These are phyloP conservation scores for Solanum tarijense DNA, from an alignment of 257 asterid species.

Conservation along the genomic window DNA sequence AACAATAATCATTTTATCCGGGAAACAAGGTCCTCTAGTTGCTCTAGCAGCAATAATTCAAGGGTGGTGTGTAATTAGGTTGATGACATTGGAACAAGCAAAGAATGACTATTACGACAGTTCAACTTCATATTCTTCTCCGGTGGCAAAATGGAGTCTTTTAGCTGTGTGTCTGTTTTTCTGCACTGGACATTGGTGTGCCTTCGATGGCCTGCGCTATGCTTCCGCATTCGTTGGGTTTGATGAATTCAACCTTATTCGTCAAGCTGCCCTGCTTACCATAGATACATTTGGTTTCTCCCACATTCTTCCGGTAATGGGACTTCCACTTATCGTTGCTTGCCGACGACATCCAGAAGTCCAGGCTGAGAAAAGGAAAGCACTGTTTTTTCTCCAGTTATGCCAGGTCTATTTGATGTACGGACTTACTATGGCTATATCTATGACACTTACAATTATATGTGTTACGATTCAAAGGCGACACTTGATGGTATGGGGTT, in stretches of 20 bases:
- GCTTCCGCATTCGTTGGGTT: constrained; percentile 95
- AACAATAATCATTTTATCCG: constrained; percentile 63
- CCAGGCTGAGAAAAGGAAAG: constrained; percentile 24
- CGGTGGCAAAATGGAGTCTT: constrained; percentile 81
- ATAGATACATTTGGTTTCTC: constrained; percentile 89
- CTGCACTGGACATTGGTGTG: constrained; percentile 97
- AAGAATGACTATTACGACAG: constrained; percentile 14
- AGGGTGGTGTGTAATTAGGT: constrained; percentile 80
- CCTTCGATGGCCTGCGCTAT: constrained; percentile 94
- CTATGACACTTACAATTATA: constrained; percentile 62
- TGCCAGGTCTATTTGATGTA: constrained; percentile 81
- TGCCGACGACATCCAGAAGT: constrained; percentile 7
- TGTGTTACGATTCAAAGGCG: constrained; percentile 87
- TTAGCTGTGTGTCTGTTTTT: constrained; percentile 77
- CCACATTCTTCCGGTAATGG: constrained; percentile 73
- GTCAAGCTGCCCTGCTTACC: constrained; percentile 77
- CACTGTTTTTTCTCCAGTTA: constrained; percentile 30
- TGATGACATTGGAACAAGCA: constrained; percentile 27
- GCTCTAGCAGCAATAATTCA: constrained; percentile 52
- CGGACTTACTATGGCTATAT: constrained; percentile 48
- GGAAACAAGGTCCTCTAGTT: constrained; percentile 85
- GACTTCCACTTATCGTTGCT: constrained; percentile 68
- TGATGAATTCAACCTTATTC: constrained; percentile 82
- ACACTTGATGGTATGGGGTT: constrained; percentile 98
- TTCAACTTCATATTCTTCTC: constrained; percentile 49